Evolutionary conservation across 208 protist genomes (phyloP), one percentile per base, ranked within the genome.

Genomic region (Leishmania tarentolae): DNA sequence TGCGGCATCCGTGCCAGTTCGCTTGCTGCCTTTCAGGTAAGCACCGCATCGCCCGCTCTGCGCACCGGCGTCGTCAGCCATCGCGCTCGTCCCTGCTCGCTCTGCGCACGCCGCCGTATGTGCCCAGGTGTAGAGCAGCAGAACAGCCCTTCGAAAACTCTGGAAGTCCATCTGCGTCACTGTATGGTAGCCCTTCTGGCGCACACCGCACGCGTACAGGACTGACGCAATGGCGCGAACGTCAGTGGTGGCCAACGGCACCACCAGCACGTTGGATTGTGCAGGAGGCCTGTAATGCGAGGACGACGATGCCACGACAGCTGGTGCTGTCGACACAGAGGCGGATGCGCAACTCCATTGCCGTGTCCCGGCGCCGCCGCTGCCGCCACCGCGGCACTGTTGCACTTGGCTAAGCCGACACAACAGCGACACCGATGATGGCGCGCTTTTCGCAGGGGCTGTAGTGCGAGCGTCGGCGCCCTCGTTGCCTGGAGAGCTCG

Each of bases 121-220:
- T 46, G 87, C 81, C 90, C 88, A 93, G 28, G 84, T 74, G 46
- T 87, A 83, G 24, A 97, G 84, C 47, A 95, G 77, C 69, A 95
- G 83, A 80, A 93, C 74, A 7, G 91, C 73, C 53, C 93, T 88
- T 13, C 87, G 88, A 78, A 97, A 97, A 11, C 71, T 63, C n/a
- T 77, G 78, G 76, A 95, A 95, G 72, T 81, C 46, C 84, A 97
- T 88, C 68, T 74, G 63, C 24, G 86, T 73, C 24, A 87, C 57
- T 1, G 87, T 80, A 78, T 92, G 91, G 74, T 96, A 94, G 75
- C 93, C 93, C 63, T 90, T 86, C 42, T 47, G 75, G 15, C 73
- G 78, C 50, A 90, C 79, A 59, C 89, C 87, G 28, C 83, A 88
- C 28, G 53, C 47, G 82, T 94, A 87, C 53, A 97, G 83, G 17